Conservation (phyloP, 1,139 yeast genomes). For the Pichia sp. region DNA sequence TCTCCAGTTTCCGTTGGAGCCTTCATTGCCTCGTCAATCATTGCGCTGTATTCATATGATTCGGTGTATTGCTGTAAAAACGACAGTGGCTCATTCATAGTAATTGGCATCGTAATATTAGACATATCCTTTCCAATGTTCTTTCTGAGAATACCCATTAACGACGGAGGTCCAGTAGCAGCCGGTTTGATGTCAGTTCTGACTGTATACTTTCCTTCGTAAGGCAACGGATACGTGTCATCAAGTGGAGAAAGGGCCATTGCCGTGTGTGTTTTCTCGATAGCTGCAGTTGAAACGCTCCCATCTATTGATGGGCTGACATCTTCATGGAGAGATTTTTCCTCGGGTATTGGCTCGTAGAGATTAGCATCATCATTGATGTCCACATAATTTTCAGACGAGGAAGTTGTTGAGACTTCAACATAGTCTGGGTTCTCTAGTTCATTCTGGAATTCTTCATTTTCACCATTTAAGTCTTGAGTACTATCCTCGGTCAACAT, state of each 20-base stretch:
- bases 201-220: slow-evolving; percentile 37
- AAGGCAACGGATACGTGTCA: slow-evolving; percentile 59
- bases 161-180: slow-evolving; percentile 68
- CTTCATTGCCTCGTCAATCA: slow-evolving; percentile 54
- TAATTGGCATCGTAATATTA: slow-evolving; percentile 88
- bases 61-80: slow-evolving; percentile 77
- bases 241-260: too few species aligned
- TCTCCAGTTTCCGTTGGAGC: slow-evolving; percentile 37
- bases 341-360: too few species aligned
- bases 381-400: background rate
- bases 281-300: too few species aligned
- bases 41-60: slow-evolving; percentile 62
- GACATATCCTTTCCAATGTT: slow-evolving; percentile 89
- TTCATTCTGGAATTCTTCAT: too few species aligned
- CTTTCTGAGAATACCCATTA: slow-evolving; percentile 72
- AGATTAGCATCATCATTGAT: too few species aligned
- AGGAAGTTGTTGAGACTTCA: background rate
- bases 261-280: too few species aligned
- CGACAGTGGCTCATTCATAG: slow-evolving; percentile 85
- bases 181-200: slow-evolving; percentile 57
- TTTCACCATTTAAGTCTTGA: slow-evolving; percentile 1
- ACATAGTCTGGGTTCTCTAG: too few species aligned
- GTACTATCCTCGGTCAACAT: slow-evolving; percentile 20
- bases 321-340: too few species aligned
- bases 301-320: too few species aligned